phyloP scores from a whole-genome alignment of 2,329 filamentous ascomycete species.

The Fusarium armeniacum region DNA sequence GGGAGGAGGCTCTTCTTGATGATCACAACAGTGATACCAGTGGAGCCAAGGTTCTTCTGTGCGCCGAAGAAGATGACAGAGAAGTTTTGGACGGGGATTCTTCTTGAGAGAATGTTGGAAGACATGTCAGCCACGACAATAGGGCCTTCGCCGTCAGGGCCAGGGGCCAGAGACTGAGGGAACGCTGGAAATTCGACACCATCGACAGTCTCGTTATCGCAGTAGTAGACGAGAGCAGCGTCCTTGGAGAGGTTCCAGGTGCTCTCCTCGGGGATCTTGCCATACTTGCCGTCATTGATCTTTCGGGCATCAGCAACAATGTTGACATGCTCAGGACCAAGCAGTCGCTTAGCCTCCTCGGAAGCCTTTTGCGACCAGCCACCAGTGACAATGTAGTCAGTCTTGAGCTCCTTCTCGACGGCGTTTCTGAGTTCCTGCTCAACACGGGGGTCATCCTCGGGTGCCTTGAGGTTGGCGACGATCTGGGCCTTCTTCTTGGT shows the following conservation, averaged over 20 bases:
- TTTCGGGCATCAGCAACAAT: conserved; percentile 75
- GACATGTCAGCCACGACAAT: conserved; percentile 94
- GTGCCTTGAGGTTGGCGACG: conserved; percentile 65
- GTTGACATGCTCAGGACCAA: conserved; percentile 86
- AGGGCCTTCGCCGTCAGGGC: conserved; percentile 72
- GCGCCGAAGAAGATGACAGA: conserved; percentile 91
- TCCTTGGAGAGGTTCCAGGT: conserved; percentile 80
- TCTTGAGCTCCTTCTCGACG: conserved; percentile 77
- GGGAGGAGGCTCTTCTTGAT: conserved; percentile 85
- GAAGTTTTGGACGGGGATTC: conserved; percentile 83
- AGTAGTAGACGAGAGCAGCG: conserved; percentile 85
- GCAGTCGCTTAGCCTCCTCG: conserved; percentile 82
- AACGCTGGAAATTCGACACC: conserved; percentile 89
- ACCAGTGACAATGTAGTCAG: conserved; percentile 93
- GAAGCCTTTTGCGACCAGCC: conserved; percentile 90
- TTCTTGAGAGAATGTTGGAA: conserved; percentile 90
- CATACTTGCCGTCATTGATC: conserved; percentile 84
- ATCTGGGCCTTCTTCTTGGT: conserved; percentile 74
- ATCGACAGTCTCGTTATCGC: conserved; percentile 94
- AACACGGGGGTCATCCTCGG: conserved; percentile 64
- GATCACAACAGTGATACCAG: conserved; percentile 88
- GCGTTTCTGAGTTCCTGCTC: conserved; percentile 72
- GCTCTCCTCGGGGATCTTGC: conserved; percentile 81
- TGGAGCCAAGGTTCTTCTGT: conserved; percentile 92
- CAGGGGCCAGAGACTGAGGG: conserved; percentile 73